These are phyloP conservation scores for Canna indica DNA, from an alignment of 176 grass and related monocot genomes.

Conservation along the genomic window DNA sequence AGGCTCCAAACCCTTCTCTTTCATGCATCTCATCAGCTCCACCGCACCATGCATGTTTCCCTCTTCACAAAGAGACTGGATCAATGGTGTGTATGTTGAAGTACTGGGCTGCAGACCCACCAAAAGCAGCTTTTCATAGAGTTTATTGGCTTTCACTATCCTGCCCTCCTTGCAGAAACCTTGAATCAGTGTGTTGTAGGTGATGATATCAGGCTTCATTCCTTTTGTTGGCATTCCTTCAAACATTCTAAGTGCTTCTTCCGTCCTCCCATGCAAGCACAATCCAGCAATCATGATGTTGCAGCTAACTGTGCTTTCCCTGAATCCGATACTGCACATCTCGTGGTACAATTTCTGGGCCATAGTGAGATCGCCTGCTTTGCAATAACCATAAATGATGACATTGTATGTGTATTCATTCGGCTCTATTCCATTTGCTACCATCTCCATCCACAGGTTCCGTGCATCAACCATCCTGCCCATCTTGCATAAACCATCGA, in stretches of 20 bases:
- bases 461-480: constrained; percentile 25
- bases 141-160: constrained; percentile 27
- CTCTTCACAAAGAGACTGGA: constrained; percentile 44
- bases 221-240: constrained; percentile 54
- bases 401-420: constrained; percentile 54
- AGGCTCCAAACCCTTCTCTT: constrained; percentile 46
- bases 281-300: constrained; percentile 47
- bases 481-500: constrained; percentile 49
- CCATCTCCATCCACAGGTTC: constrained; percentile 57
- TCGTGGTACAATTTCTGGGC: constrained; percentile 49
- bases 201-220: constrained; percentile 43
- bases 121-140: constrained; percentile 32
- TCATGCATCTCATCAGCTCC: constrained; percentile 59
- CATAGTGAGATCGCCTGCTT: constrained; percentile 43
- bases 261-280: constrained; percentile 34
- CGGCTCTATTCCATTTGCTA: constrained; percentile 38
- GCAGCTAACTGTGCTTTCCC: constrained; percentile 48
- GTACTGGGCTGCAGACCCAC: constrained; percentile 46
- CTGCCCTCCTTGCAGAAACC: constrained; percentile 54
- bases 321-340: constrained; percentile 56
- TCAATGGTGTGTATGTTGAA: constrained; percentile 50
- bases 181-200: constrained; percentile 63
- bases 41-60: constrained; percentile 42
- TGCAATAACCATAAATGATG: constrained; percentile 30
- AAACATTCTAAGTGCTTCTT: constrained; percentile 40